Percentiles rank a stretch among this genome's conserved stretches.
These are phyloP conservation scores for Leccinum subgranulosum DNA, from an alignment of 768 basidiomycete species.

Conservation along the genomic window DNA sequence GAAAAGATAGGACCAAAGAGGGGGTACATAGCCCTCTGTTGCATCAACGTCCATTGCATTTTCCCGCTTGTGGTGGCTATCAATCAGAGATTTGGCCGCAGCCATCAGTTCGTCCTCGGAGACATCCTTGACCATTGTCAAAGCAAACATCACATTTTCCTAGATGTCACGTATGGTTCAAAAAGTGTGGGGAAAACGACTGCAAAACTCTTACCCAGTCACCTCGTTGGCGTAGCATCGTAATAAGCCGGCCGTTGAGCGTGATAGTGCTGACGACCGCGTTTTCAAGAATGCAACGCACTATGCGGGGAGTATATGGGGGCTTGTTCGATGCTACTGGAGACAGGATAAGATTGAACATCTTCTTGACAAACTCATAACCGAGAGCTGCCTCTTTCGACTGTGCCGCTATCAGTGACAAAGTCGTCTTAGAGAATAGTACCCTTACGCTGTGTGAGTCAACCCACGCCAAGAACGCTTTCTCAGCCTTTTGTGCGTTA, in stretches of 20 bases:
- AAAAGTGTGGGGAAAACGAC: neutral
- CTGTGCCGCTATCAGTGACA: slow-evolving; percentile 10
- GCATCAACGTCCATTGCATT: slow-evolving; percentile 38
- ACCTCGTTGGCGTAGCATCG: slow-evolving; percentile 45
- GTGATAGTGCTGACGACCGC: slow-evolving; percentile 57
- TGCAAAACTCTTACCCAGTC: slow-evolving; percentile 60
- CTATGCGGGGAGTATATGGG: slow-evolving; percentile 54
- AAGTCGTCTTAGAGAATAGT: neutral
- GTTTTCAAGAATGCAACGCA: slow-evolving; percentile 55
- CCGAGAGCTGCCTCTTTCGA: slow-evolving; percentile 22
- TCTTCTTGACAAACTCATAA: slow-evolving; percentile 57
- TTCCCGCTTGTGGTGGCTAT: slow-evolving; percentile 31
- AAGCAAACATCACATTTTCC: slow-evolving; percentile 46
- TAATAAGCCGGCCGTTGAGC: slow-evolving; percentile 58
- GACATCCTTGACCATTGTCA: slow-evolving; percentile 58
- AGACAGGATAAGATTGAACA: slow-evolving; percentile 51
- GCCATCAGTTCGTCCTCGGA: slow-evolving; percentile 62
- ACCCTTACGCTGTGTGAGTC: slow-evolving; percentile 31
- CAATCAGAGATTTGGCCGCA: slow-evolving; percentile 44
- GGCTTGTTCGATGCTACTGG: slow-evolving; percentile 34
- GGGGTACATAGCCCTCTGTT: slow-evolving; percentile 26
- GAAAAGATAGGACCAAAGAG: slow-evolving; percentile 37
- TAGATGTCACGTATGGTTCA: slow-evolving; percentile 4
- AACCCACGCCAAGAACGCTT: slow-evolving; percentile 62
- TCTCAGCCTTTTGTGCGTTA: slow-evolving; percentile 50